phyloP scores from a whole-genome alignment of 495 filamentous ascomycete species.

The Penicillium fimorum region DNA sequence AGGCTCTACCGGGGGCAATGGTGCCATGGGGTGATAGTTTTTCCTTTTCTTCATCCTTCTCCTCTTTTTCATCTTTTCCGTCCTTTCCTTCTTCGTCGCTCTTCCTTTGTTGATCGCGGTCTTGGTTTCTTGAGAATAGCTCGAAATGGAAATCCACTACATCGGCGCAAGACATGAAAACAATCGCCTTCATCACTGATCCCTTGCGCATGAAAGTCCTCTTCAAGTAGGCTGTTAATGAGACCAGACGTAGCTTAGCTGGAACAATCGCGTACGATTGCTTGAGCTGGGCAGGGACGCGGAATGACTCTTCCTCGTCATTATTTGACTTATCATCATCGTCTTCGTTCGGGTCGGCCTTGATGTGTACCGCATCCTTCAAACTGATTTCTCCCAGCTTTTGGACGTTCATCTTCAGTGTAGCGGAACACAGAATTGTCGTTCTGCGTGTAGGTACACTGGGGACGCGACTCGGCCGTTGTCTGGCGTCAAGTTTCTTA shows the following conservation, averaged over 20 bases:
- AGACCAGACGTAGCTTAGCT: constrained; percentile 84
- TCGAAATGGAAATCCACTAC: constrained; percentile 96
- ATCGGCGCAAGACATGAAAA: constrained; percentile 96
- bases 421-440: constrained; percentile 93
- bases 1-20: constrained; percentile 47
- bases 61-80: constrained; percentile 21
- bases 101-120: constrained; percentile 29
- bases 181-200: constrained; percentile 88
- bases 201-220: constrained; percentile 82
- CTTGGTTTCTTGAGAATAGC: constrained; percentile 61
- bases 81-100: constrained; percentile 25
- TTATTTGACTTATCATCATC: constrained; percentile 36
- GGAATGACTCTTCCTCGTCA: constrained; percentile 59
- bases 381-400: constrained; percentile 89
- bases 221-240: constrained; percentile 77
- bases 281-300: constrained; percentile 89
- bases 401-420: constrained; percentile 95
- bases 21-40: constrained; percentile 46
- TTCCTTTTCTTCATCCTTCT: constrained; percentile 23
- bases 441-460: constrained; percentile 72
- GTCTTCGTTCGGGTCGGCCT: constrained; percentile 55
- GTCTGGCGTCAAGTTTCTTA: constrained; percentile 60
- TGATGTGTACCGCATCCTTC: constrained; percentile 87
- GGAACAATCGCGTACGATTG: constrained; percentile 85
- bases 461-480: constrained; percentile 44